These are phyloP conservation scores for Lycium ferocissimum DNA, from an alignment of 257 asterid genomes.

Conservation along the genomic window DNA sequence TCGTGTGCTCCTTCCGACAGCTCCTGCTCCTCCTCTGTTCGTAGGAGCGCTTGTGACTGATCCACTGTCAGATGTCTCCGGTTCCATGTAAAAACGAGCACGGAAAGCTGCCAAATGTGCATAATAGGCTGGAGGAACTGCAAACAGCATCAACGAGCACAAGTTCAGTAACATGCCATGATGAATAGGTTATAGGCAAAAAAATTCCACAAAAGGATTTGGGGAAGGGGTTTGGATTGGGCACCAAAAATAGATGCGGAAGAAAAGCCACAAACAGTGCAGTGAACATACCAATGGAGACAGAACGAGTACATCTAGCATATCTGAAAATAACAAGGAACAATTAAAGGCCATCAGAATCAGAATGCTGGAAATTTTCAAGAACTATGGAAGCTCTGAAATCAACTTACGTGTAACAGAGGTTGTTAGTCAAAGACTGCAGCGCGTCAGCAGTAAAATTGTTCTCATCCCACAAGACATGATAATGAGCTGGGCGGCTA, in stretches of 20 bases:
- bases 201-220: background rate
- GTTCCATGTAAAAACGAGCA: constrained; percentile 96
- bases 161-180: background rate
- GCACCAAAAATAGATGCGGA: background rate
- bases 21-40: constrained; percentile 62
- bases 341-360: background rate
- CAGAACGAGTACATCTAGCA: constrained; percentile 95
- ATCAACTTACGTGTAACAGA: constrained; percentile 89
- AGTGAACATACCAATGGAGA: constrained; percentile 75
- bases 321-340: constrained; percentile 53
- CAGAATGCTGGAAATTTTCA: constrained; percentile 17
- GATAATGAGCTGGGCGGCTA: constrained; percentile 94
- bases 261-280: background rate
- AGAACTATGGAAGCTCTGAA: background rate
- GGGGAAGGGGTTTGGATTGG: background rate
- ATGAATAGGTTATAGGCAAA: background rate
- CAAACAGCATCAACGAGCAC: background rate
- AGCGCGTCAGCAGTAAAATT: constrained; percentile 83
- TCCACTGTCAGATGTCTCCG: constrained; percentile 84
- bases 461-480: constrained; percentile 96
- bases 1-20: constrained; percentile 60
- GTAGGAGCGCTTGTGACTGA: constrained; percentile 66
- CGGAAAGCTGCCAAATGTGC: constrained; percentile 98
- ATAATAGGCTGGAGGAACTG: constrained; percentile 99
- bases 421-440: constrained; percentile 82